Evolutionary conservation across 2,329 filamentous ascomycete genomes (phyloP), one percentile per base, ranked within the genome.

Genomic region (Magnaporthales sp.): DNA sequence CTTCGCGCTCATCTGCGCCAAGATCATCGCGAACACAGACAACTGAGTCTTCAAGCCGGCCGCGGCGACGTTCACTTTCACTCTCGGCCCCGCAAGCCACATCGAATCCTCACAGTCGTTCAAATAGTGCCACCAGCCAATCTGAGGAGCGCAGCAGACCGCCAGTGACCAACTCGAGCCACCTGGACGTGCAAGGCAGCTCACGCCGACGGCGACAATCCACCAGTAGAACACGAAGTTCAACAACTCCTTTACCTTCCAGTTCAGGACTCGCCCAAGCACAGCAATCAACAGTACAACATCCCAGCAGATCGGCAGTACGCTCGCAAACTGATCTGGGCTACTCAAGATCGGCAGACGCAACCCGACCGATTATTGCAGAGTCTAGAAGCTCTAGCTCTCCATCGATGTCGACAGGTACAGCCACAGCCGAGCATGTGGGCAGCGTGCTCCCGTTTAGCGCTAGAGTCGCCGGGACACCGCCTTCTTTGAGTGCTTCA

Each of bases 251-350:
- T 2, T 71, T 78, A 22, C 77, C 77, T 64, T 75, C 78, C 27
- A 19, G 75, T 79, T 2, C 26, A 31, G 31, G 54, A n/a, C 74
- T 80, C 56, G 73, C 79, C 9, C 54, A 26, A 58, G 24, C 54
- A 58, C 54, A 58, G 11, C 54, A 58, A 26, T 7, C 54, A 13
- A n/a, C 3, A 11, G n/a, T 11, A 6, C 54, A 58, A n/a, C 62
- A 46, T 30, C 79, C 83, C 13, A 73, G 78, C 29, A 78, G 81
- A 65, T 82, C 83, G 58, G 83, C 85, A 13, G 80, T 84, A 26
- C 83, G 85, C 26, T 91, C 90, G 22, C 85, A 88, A 62, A 90
- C 86, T 1, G 90, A 93, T 72, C 77, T 92, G 9, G 65, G 62
- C 62, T 31, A 24, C 7, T 78, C 78, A 26, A 75, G 75, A 9